Evolutionary conservation across 2,329 filamentous ascomycete species (phyloP).

Genomic region (Colletotrichum somersetense): DNA sequence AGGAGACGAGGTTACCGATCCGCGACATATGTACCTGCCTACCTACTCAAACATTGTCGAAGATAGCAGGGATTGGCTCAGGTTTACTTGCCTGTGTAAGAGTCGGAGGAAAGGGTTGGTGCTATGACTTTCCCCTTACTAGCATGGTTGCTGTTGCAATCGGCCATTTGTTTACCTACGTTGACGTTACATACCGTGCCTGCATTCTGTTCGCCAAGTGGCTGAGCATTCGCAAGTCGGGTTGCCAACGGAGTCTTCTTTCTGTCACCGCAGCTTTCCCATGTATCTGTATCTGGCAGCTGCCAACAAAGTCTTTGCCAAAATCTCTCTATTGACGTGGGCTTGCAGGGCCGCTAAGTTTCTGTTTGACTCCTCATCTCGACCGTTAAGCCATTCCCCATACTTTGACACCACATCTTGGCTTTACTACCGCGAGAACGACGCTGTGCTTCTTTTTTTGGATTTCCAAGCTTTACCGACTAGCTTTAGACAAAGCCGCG

Average conservation of each 20-base stretch:
- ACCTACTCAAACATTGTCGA: constrained; percentile 13
- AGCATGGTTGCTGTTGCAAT: neutral
- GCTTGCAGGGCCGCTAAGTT: neutral
- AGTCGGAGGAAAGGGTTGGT: constrained; percentile 2
- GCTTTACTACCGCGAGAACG: neutral
- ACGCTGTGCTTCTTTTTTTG: neutral
- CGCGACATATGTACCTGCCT: constrained; percentile 5
- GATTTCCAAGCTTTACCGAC: neutral
- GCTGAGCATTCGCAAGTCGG: neutral
- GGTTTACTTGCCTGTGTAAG: neutral
- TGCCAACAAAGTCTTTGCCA: constrained; percentile 1
- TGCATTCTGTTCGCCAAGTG: neutral
- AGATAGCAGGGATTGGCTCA: neutral
- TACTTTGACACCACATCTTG: neutral
- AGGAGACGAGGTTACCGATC: constrained; percentile 14
- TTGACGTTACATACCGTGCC: neutral
- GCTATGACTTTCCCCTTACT: neutral
- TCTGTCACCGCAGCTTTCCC: neutral
- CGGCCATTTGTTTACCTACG: neutral
- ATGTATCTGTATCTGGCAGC: neutral
- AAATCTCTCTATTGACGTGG: neutral
- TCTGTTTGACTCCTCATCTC: neutral
- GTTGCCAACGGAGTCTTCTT: neutral
- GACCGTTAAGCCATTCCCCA: neutral
- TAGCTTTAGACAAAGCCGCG: constrained; percentile 2